Conservation (phyloP, 2,329 filamentous ascomycete genomes). For the Cyphellophora europaea region DNA sequence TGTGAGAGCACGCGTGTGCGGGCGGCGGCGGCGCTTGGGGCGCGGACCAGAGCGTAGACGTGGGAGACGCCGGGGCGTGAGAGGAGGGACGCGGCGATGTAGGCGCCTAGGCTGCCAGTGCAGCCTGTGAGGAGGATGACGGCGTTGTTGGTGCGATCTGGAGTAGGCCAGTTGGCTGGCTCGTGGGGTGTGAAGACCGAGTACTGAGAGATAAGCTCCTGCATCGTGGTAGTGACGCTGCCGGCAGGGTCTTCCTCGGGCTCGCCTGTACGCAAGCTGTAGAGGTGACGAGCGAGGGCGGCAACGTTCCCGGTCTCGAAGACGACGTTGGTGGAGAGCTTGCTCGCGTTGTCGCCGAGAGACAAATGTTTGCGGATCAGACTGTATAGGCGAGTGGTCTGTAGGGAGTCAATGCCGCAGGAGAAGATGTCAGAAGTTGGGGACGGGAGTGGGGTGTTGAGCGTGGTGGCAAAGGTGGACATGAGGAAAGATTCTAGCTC, state of each 20-base stretch:
- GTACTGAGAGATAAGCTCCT: slow-evolving; percentile 34
- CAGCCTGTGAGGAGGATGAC: slow-evolving; percentile 45
- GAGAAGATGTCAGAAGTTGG: slow-evolving; percentile 10
- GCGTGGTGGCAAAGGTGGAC: slow-evolving; percentile 7
- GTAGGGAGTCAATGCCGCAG: slow-evolving; percentile 10
- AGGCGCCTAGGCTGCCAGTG: slow-evolving; percentile 56
- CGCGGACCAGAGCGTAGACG: slow-evolving; percentile 50
- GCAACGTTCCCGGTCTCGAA: slow-evolving; percentile 49
- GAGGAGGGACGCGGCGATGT: slow-evolving; percentile 41
- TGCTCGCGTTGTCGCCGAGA: slow-evolving; percentile 5
- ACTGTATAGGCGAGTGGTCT: slow-evolving; percentile 19
- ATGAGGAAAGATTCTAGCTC: slow-evolving; percentile 9
- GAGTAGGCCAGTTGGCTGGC: slow-evolving; percentile 2
- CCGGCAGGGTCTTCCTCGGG: slow-evolving; percentile 15
- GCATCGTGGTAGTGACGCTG: slow-evolving; percentile 33
- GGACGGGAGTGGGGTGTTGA: slow-evolving; percentile 4
- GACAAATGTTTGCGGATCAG: slow-evolving; percentile 32
- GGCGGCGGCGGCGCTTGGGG: slow-evolving; percentile 31
- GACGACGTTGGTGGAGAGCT: slow-evolving; percentile 47
- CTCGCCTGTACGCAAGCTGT: slow-evolving; percentile 11
- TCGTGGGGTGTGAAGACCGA: slow-evolving; percentile 7
- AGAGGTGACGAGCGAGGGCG: slow-evolving; percentile 28
- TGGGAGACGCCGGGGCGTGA: slow-evolving; percentile 26
- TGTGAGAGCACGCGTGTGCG: slow-evolving; percentile 34
- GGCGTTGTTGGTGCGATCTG: neutral